A percentile compares a stretch with the other conserved stretches of the same genome.
Evolutionary conservation across 805 yeast genomes (phyloP).

Genomic region (Pichia pseudocactophila): DNA sequence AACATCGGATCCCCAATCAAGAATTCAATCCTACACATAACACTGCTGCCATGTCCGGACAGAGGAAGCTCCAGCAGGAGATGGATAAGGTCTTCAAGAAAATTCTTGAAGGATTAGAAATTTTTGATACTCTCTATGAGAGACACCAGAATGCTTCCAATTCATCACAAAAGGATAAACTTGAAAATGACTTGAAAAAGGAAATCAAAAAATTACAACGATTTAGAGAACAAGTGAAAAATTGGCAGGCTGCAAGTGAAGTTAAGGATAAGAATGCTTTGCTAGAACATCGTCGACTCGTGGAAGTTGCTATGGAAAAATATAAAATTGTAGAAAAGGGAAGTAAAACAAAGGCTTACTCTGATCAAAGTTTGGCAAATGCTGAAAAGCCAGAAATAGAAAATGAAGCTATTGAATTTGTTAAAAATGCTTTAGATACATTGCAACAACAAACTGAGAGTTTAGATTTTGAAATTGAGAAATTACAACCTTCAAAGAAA

Average conservation of each 20-base stretch:
- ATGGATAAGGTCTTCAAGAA: slow-evolving; percentile 57
- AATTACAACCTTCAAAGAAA: slow-evolving; percentile 38
- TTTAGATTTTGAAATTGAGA: slow-evolving; percentile 63
- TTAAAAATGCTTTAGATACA: slow-evolving; percentile 66
- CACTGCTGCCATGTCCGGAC: slow-evolving; percentile 25
- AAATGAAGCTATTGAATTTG: slow-evolving; percentile 62
- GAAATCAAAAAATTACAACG: slow-evolving; percentile 53
- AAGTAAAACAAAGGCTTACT: slow-evolving; percentile 47
- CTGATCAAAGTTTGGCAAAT: slow-evolving; percentile 47
- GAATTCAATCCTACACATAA: too few relatives aligned
- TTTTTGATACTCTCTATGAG: slow-evolving; percentile 47
- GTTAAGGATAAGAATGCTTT: slow-evolving; percentile 38
- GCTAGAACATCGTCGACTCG: slow-evolving; percentile 36
- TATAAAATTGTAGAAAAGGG: slow-evolving; percentile 51
- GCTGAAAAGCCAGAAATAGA: slow-evolving; percentile 56
- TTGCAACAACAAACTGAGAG: slow-evolving; percentile 71
- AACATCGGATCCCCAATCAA: too few relatives aligned
- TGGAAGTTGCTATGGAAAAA: slow-evolving; percentile 47
- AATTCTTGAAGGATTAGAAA: slow-evolving; percentile 47
- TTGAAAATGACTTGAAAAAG: slow-evolving; percentile 48
- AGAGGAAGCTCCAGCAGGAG: slow-evolving; percentile 37
- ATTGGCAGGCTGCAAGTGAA: slow-evolving; percentile 47
- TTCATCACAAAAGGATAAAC: slow-evolving; percentile 45
- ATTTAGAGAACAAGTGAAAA: slow-evolving; percentile 50
- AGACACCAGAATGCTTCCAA: slow-evolving; percentile 40